Percentiles rank a stretch among this genome's conserved stretches.
Conservation (phyloP, 1,139 yeast genomes). For the Hyphopichia pseudoburtonii region DNA sequence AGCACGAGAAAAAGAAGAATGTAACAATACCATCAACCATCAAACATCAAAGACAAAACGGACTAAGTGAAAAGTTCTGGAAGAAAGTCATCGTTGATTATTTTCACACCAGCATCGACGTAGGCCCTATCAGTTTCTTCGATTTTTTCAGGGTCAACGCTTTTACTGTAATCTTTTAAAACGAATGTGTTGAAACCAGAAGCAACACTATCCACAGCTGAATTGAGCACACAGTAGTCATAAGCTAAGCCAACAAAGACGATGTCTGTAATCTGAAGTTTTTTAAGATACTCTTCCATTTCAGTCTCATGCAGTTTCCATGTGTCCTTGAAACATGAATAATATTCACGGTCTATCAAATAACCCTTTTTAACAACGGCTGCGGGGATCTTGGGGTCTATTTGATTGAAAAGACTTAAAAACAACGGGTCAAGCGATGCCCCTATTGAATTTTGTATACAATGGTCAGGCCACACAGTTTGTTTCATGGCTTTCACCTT, state of each 20-base stretch:
- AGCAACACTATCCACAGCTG: slow-evolving; percentile 66
- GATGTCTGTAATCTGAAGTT: slow-evolving; percentile 54
- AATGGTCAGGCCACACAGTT: slow-evolving; percentile 88
- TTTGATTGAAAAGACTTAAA: slow-evolving; percentile 20
- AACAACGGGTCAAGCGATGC: slow-evolving; percentile 57
- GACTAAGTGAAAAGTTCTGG: too few species aligned
- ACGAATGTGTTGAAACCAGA: slow-evolving; percentile 67
- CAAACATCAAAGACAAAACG: too few species aligned
- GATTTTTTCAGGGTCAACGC: slow-evolving; percentile 34
- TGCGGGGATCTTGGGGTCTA: slow-evolving; percentile 25
- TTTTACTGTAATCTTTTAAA: slow-evolving; percentile 47
- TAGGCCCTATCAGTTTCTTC: slow-evolving; percentile 29
- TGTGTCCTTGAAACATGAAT: slow-evolving; percentile 83
- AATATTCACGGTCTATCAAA: slow-evolving; percentile 72
- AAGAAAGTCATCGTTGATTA: slow-evolving; percentile 12
- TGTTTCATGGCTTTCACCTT: slow-evolving; percentile 32
- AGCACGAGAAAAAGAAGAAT: too few species aligned
- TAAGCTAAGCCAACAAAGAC: slow-evolving; percentile 80
- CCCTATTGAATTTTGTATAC: slow-evolving; percentile 72
- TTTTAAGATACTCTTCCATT: slow-evolving; percentile 46
- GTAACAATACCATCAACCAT: too few species aligned
- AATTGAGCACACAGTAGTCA: slow-evolving; percentile 79
- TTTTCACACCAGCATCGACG: slow-evolving; percentile 25
- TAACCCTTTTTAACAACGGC: slow-evolving; percentile 67
- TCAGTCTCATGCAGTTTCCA: slow-evolving; percentile 77